These are phyloP conservation scores for Eucalyptus regnans DNA, from an alignment of 345 rosid genomes.

Conservation along the genomic window DNA sequence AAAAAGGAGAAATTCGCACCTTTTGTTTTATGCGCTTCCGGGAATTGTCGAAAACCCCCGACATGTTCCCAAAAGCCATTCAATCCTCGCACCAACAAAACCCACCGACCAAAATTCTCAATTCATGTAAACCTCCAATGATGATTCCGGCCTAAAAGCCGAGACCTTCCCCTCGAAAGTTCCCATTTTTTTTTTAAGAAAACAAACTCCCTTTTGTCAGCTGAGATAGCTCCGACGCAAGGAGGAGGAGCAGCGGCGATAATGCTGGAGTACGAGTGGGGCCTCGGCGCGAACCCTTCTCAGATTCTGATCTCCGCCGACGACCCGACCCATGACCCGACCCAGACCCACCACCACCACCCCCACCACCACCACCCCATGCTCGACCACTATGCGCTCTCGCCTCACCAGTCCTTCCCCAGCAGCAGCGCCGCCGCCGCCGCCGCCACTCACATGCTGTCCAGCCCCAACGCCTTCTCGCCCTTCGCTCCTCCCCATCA, in stretches of 20 bases:
- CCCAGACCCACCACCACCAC: slow-evolving; percentile 22
- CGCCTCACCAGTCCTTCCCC: neutral
- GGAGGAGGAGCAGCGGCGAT: neutral
- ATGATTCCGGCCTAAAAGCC: neutral
- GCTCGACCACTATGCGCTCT: neutral
- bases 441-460: slow-evolving; percentile 2
- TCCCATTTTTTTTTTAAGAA: neutral
- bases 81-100: neutral
- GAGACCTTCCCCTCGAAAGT: neutral
- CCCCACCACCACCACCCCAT: neutral
- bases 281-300: slow-evolving; percentile 24
- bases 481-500: slow-evolving; percentile 6
- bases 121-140: neutral
- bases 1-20: neutral
- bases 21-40: neutral
- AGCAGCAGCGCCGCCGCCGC: neutral
- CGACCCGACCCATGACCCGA: slow-evolving; percentile 10
- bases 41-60: neutral
- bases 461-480: neutral
- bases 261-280: slow-evolving; percentile 95
- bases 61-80: neutral
- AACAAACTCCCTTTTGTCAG: neutral
- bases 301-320: slow-evolving; percentile 30
- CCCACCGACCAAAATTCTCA: neutral
- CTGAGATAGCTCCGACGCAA: neutral